A percentile compares a stretch with the other conserved stretches of the same genome.
phyloP scores from a whole-genome alignment of 768 basidiomycete genomes.

The Pholiota molesta region DNA sequence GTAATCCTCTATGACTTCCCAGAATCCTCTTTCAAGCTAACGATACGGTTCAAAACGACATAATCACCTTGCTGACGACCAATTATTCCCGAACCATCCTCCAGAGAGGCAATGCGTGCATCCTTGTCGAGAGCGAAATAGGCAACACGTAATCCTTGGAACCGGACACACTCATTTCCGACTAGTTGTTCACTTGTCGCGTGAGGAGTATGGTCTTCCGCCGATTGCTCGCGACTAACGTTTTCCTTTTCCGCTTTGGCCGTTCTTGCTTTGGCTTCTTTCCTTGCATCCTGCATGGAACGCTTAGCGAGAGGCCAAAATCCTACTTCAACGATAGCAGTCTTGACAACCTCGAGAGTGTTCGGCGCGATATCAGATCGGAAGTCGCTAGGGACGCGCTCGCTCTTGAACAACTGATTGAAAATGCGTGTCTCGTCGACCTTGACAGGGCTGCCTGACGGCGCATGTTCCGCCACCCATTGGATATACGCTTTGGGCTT shows the following conservation, averaged over 20 bases:
- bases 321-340: slow-evolving; percentile 85
- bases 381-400: slow-evolving; percentile 86
- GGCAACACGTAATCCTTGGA: slow-evolving; percentile 94
- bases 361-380: slow-evolving; percentile 80
- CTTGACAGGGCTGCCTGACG: slow-evolving; percentile 78
- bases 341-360: slow-evolving; percentile 78
- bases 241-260: slow-evolving; percentile 59
- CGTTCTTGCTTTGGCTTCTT: slow-evolving; percentile 65
- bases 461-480: slow-evolving; percentile 89
- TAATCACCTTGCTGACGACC: slow-evolving; percentile 70
- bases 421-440: slow-evolving; percentile 93
- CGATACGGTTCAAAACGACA: slow-evolving; percentile 88
- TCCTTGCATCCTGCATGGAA: slow-evolving; percentile 62
- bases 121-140: slow-evolving; percentile 96
- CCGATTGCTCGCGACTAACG: slow-evolving; percentile 31
- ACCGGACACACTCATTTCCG: slow-evolving; percentile 91
- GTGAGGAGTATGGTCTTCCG: slow-evolving; percentile 61
- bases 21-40: slow-evolving; percentile 92
- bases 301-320: slow-evolving; percentile 84
- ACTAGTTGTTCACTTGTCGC: slow-evolving; percentile 80
- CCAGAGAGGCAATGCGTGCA: slow-evolving; percentile 65
- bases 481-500: slow-evolving; percentile 96
- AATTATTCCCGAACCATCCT: slow-evolving; percentile 48
- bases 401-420: slow-evolving; percentile 92
- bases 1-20: slow-evolving; percentile 57